Evolutionary conservation across 2,329 filamentous ascomycete species (phyloP).

Genomic region (Cercospora sesami): DNA sequence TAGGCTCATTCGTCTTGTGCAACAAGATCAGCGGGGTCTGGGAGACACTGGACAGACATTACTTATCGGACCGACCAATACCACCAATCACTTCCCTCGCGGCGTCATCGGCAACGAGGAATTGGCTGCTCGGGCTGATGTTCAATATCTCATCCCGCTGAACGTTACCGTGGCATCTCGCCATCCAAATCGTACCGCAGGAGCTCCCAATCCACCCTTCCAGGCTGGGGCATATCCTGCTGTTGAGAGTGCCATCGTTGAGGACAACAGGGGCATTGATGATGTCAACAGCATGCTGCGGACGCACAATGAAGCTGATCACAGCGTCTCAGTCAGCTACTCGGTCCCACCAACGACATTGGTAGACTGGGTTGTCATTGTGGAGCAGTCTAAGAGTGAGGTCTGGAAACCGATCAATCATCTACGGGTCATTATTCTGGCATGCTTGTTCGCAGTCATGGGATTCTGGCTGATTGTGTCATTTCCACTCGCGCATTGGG

Average conservation of each 20-base stretch:
- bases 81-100: constrained; percentile 58
- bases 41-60: constrained; percentile 70
- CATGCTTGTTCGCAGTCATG: constrained; percentile 80
- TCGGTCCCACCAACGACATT: constrained; percentile 67
- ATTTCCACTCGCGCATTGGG: constrained; percentile 77
- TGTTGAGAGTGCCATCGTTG: constrained; percentile 60
- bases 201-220: constrained; percentile 56
- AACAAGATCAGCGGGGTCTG: constrained; percentile 67
- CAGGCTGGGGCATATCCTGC: constrained; percentile 63
- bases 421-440: constrained; percentile 78
- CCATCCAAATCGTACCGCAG: constrained; percentile 36
- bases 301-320: constrained; percentile 65
- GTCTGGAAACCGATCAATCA: constrained; percentile 73
- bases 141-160: constrained; percentile 36
- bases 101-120: constrained; percentile 34
- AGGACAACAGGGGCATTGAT: constrained; percentile 39
- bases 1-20: constrained; percentile 60
- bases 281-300: constrained; percentile 67
- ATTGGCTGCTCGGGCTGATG: constrained; percentile 23
- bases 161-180: constrained; percentile 30
- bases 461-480: constrained; percentile 69
- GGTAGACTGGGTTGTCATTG: constrained; percentile 78
- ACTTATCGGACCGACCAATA: constrained; percentile 66
- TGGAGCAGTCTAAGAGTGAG: constrained; percentile 73
- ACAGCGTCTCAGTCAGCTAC: constrained; percentile 75